phyloP scores from a whole-genome alignment of 75 land plant species.

The Pinus albicaulis region DNA sequence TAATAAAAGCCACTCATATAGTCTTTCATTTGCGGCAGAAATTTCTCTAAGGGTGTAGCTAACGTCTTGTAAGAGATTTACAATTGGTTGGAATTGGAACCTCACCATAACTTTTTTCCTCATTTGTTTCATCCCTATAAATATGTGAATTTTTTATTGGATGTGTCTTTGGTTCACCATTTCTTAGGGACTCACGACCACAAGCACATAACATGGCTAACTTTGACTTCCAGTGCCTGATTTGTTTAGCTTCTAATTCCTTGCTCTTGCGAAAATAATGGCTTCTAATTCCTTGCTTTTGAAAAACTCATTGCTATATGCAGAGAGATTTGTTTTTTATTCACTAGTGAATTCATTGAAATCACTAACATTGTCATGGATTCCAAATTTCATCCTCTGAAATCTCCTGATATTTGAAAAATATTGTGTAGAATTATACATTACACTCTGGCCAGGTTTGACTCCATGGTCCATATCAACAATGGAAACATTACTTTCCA shows the following conservation, averaged over 20 bases:
- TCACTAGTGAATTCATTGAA: conserved; percentile 43
- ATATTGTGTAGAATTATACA: conserved; percentile 36
- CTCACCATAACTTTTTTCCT: conserved; percentile 2
- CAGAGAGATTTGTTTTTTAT: conserved; percentile 26
- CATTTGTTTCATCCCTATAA: background rate
- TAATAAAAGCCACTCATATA: background rate
- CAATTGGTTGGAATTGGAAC: background rate
- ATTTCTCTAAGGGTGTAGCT: background rate
- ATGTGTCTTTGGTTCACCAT: background rate
- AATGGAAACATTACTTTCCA: conserved; percentile 47
- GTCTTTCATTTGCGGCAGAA: conserved; percentile 1
- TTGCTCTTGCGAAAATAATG: conserved; percentile 7
- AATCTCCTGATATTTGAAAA: conserved; percentile 61
- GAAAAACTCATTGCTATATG: conserved; percentile 35
- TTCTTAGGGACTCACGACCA: background rate
- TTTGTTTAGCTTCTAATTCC: conserved; percentile 1
- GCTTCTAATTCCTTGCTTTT: too few relatives aligned
- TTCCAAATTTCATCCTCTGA: conserved; percentile 60
- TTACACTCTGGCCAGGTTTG: conserved; percentile 62
- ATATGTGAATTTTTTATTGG: background rate
- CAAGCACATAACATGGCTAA: background rate
- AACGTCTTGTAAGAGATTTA: conserved; percentile 6
- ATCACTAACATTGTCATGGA: conserved; percentile 25
- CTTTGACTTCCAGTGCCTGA: background rate
- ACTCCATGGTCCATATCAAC: conserved; percentile 67